Evolutionary conservation across 108 stramenopile species (phyloP), one percentile per base, ranked within the genome.

Genomic region (Nannochloropsis oceanica): DNA sequence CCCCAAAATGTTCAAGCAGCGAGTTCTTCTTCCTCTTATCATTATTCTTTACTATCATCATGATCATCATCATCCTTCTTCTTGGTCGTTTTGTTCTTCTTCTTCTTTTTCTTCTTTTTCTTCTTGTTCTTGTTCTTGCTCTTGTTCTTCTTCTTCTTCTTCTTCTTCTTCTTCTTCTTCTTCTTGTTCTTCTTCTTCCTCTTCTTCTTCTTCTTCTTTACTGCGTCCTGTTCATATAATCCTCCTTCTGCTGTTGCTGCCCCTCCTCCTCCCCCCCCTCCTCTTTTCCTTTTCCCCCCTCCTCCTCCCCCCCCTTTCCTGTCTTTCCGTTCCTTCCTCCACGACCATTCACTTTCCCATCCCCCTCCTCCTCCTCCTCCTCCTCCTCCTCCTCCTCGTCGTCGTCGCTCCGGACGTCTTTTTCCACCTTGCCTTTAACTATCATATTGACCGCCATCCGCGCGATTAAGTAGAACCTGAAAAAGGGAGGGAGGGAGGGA

Each of bases 11-110:
- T n/a, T n/a, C n/a, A n/a, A n/a, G n/a, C n/a, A n/a, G n/a, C n/a
- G n/a, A n/a, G n/a, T 94, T 95, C 44, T 91, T 84, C 79, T 97
- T 92, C 25, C 91, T 90, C 80, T 14, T n/a, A n/a, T n/a, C n/a
- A n/a, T n/a, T n/a, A n/a, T n/a, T n/a, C n/a, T n/a, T n/a, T n/a
- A n/a, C n/a, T n/a, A n/a, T n/a, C n/a, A n/a, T n/a, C n/a, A n/a
- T n/a, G n/a, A n/a, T n/a, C n/a, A n/a, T n/a, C n/a, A n/a, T n/a
- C n/a, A n/a, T n/a, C n/a, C n/a, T n/a, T n/a, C n/a, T n/a, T n/a
- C n/a, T n/a, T n/a, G n/a, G n/a, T n/a, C n/a, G n/a, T n/a, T n/a
- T n/a, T n/a, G n/a, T n/a, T n/a, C n/a, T n/a, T n/a, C n/a, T n/a
- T n/a, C n/a, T n/a, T n/a, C n/a, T n/a, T n/a, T n/a, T n/a, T n/a